Conservation (phyloP, 2,329 filamentous ascomycete species). For the Thyridium curvatum region DNA sequence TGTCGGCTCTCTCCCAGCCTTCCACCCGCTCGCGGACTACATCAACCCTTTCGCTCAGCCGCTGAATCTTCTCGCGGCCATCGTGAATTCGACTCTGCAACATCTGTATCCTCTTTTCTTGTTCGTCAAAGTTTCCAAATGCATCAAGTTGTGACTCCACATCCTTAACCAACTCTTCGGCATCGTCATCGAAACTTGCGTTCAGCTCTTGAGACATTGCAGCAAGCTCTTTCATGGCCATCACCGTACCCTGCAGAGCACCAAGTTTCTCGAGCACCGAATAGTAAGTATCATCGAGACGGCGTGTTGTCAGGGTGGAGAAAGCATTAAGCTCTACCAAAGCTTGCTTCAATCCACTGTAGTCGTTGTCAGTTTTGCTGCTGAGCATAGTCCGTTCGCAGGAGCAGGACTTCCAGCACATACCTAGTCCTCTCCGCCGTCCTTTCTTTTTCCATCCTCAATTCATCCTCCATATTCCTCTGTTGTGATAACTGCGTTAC, state of each 20-base stretch:
- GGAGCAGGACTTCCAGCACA: constrained; percentile 9
- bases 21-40: constrained; percentile 58
- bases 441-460: constrained; percentile 34
- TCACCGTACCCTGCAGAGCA: constrained; percentile 57
- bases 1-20: constrained; percentile 60
- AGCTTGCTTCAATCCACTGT: constrained; percentile 45
- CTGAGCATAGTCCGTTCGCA: constrained; percentile 1
- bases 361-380: constrained; percentile 2
- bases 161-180: constrained; percentile 53
- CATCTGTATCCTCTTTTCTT: constrained; percentile 55
- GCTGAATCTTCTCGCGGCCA: constrained; percentile 53
- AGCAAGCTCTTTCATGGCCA: constrained; percentile 61
- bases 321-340: constrained; percentile 49
- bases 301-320: constrained; percentile 56
- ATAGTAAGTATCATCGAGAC: constrained; percentile 70
- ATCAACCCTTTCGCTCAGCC: constrained; percentile 57
- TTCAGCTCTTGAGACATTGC: constrained; percentile 52
- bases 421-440: constrained; percentile 33
- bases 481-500: too few species aligned
- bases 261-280: constrained; percentile 64
- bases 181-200: constrained; percentile 52
- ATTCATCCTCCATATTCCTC: constrained; percentile 23
- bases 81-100: constrained; percentile 56
- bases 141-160: constrained; percentile 52
- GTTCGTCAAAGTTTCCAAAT: constrained; percentile 57